phyloP scores from a whole-genome alignment of 2,329 filamentous ascomycete genomes.

The Atkinsonella hypoxylon region DNA sequence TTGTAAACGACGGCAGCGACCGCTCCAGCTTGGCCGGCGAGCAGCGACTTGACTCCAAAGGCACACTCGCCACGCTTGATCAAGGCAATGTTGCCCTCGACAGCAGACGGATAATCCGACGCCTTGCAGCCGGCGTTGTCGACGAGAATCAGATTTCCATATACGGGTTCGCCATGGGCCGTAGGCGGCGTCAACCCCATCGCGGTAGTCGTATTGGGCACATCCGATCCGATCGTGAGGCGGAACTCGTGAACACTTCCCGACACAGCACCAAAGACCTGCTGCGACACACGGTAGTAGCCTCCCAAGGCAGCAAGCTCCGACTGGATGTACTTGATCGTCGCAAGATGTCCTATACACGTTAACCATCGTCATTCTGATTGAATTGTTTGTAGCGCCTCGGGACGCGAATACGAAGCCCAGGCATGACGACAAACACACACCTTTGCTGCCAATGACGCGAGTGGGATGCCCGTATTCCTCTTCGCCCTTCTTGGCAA shows the following conservation, averaged over 20 bases:
- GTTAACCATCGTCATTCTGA: background rate
- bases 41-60: constrained; percentile 59
- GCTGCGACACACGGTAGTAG: constrained; percentile 52
- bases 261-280: constrained; percentile 50
- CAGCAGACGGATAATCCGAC: constrained; percentile 48
- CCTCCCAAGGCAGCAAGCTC: constrained; percentile 41
- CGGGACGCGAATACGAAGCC: too few species aligned
- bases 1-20: constrained; percentile 65
- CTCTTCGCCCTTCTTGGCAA: constrained; percentile 44
- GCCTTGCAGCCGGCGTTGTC: constrained; percentile 50
- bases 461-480: constrained; percentile 59
- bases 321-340: constrained; percentile 49
- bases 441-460: constrained; percentile 56
- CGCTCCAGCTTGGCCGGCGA: constrained; percentile 58
- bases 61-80: constrained; percentile 57
- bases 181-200: constrained; percentile 60
- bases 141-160: constrained; percentile 48
- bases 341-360: constrained; percentile 46
- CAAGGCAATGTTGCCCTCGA: constrained; percentile 55
- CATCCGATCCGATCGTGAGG: constrained; percentile 40
- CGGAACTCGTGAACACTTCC: constrained; percentile 48
- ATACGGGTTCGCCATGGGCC: constrained; percentile 43
- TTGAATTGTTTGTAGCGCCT: too few species aligned
- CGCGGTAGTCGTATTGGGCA: constrained; percentile 37
- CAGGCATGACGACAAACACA: background rate